Base-by-base conservation (phyloP, 441 rosid genomes). In the Hura crepitans region DNA sequence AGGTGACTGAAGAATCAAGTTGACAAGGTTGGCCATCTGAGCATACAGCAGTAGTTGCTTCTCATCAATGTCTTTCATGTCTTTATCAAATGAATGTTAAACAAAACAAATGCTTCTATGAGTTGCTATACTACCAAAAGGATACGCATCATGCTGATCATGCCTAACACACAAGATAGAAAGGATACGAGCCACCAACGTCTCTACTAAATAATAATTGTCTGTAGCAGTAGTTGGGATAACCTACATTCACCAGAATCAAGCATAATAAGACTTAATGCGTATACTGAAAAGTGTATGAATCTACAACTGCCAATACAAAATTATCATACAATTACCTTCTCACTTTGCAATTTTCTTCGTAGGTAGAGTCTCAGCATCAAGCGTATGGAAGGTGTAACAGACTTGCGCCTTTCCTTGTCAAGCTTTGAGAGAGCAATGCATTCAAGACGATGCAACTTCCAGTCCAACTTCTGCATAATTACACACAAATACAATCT, bases 1-100 rank as follows among this genome's bases (percentile, higher is more conserved):
- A 23, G 89, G 93, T 86, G 77, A 77, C 25, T 81, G 96, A 74
- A 95, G 92, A 75, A 92, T 85, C 85, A 82, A 79, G 78, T 81
- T 83, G 66, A 95, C 88, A 74, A 95, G 96, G 83, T 85, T 90
- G 65, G 98, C 97, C 96, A 92, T 95, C 81, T 90, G 97, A 7
- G 97, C 99, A 80, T 92, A 95, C 39, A 92, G 82, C 81, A 95
- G 69, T 74, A 89, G 81, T 77, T 86, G 97, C 85, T 90, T 84
- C 82, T 95, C 94, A 72, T 90, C 87, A 66, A 89, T 76, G 68
- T 85, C 89, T 47, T 85, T 81, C 83, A 95, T 86, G 65, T 95
- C 99, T 89, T 78, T 57, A 62, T 63, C 75, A 78, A 72, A 67
- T 62, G 59, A 75, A 82, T 59, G 84, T 84, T 74, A 82, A 86